Conservation (phyloP, 345 rosid species). For the Theobroma cacao region DNA sequence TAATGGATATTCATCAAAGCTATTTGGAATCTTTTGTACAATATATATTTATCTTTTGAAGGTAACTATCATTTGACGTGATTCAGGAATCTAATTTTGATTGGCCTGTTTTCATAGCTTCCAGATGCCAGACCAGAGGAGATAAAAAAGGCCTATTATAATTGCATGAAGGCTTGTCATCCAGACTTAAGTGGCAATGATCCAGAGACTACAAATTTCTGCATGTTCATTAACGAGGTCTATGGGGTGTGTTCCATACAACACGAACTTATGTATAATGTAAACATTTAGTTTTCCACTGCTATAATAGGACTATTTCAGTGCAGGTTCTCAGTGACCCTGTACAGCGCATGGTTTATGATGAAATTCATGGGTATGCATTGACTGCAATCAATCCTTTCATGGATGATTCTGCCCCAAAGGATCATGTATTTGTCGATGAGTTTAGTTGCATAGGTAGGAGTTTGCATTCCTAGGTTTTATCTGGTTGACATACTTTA, state of each 20-base stretch:
- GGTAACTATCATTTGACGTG: not conserved
- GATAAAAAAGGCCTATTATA: constrained; percentile 93
- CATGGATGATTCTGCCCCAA: constrained; percentile 59
- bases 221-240: constrained; percentile 92
- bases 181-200: constrained; percentile 90
- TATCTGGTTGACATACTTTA: not conserved
- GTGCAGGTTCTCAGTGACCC: constrained; percentile 95
- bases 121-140: constrained; percentile 87
- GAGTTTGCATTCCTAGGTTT: not conserved
- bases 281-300: not conserved
- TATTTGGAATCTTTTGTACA: not conserved
- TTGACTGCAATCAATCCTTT: constrained; percentile 84
- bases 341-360: constrained; percentile 89
- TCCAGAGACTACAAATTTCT: constrained; percentile 81
- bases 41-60: not conserved
- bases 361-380: constrained; percentile 94
- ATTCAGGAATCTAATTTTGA: not conserved
- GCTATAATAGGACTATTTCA: constrained; percentile 16
- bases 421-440: constrained; percentile 85
- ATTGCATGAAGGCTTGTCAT: constrained; percentile 97
- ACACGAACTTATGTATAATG: not conserved
- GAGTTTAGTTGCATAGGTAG: constrained; percentile 97
- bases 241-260: constrained; percentile 56
- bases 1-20: not conserved
- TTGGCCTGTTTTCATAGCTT: constrained; percentile 36